These are phyloP conservation scores for Phoma sp. DNA, from an alignment of 2,329 filamentous ascomycete genomes.

Conservation along the genomic window DNA sequence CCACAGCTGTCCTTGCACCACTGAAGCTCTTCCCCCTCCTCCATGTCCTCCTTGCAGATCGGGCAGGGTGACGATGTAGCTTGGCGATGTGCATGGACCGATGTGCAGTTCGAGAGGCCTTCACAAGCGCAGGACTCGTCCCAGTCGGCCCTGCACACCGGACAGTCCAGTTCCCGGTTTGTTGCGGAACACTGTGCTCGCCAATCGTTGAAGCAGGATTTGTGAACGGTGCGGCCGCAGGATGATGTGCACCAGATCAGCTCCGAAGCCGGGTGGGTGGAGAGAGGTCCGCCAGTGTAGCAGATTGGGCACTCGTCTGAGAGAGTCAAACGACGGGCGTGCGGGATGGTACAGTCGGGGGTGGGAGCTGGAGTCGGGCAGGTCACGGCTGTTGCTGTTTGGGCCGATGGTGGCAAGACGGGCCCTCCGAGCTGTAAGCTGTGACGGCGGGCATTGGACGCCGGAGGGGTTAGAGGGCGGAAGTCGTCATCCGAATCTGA, in stretches of 20 bases:
- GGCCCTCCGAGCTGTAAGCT: no score
- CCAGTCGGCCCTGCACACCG: constrained; percentile 25
- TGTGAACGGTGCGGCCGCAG: constrained; percentile 25
- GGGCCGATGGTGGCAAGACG: no score
- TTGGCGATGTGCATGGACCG: constrained; percentile 1
- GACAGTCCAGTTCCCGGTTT: constrained; percentile 6
- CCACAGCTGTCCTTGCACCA: constrained; percentile 29
- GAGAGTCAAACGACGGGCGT: constrained; percentile 25
- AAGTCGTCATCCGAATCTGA: no score
- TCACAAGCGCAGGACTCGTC: constrained; percentile 10
- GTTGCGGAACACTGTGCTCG: background rate
- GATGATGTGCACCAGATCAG: constrained; percentile 27
- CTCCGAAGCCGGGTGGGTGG: background rate
- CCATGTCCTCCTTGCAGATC: constrained; percentile 7
- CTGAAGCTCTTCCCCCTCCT: background rate
- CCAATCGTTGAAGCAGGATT: constrained; percentile 25
- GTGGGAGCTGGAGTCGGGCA: background rate
- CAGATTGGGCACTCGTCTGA: constrained; percentile 31
- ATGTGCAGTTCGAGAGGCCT: background rate
- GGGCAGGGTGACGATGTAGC: constrained; percentile 1
- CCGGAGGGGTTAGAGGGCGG: no score
- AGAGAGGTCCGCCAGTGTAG: constrained; percentile 14
- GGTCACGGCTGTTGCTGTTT: background rate
- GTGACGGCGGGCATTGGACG: no score
- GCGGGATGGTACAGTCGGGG: constrained; percentile 8